Conservation (phyloP, 1,284 basidiomycete genomes). For the Pulchroboletus neoregius region DNA sequence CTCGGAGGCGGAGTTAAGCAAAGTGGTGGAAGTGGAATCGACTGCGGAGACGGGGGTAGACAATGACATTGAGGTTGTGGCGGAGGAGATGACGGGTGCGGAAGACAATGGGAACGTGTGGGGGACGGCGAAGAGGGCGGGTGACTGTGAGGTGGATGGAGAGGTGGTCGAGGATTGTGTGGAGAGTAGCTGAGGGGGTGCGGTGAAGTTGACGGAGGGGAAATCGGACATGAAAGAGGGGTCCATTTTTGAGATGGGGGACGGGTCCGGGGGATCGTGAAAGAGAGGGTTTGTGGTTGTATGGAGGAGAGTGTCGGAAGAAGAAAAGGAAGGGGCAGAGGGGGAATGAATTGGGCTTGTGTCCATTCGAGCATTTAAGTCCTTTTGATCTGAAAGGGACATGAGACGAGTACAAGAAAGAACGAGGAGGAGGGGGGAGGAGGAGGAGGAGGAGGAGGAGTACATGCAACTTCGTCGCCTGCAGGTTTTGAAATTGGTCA, state of each 20-base stretch:
- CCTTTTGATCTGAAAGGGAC: slow-evolving; percentile 17
- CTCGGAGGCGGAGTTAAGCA: slow-evolving; percentile 22
- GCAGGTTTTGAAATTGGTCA: slow-evolving; percentile 21
- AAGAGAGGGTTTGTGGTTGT: background rate
- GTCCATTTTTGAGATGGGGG: background rate
- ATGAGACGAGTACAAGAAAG: slow-evolving; percentile 3
- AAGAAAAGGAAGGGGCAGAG: slow-evolving; percentile 5
- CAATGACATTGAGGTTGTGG: slow-evolving; percentile 6
- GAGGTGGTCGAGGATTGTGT: slow-evolving; percentile 40
- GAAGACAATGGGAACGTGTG: slow-evolving; percentile 34
- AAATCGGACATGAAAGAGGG: slow-evolving; percentile 38
- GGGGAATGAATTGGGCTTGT: slow-evolving; percentile 6
- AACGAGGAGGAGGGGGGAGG: slow-evolving; percentile 10
- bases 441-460: slow-evolving; percentile 11
- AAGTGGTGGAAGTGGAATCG: slow-evolving; percentile 36
- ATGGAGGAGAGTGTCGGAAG: slow-evolving; percentile 7
- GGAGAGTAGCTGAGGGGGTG: slow-evolving; percentile 30
- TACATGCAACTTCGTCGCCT: slow-evolving; percentile 23
- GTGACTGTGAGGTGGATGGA: slow-evolving; percentile 37
- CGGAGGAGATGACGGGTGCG: slow-evolving; percentile 30
- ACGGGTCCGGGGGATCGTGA: background rate
- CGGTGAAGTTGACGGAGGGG: slow-evolving; percentile 27
- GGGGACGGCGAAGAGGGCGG: slow-evolving; percentile 31
- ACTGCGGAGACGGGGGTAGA: slow-evolving; percentile 37
- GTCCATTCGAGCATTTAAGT: slow-evolving; percentile 18